Percentiles rank a stretch among this genome's conserved stretches.
Conservation (phyloP, 768 basidiomycete species). For the Podaxis sp. region DNA sequence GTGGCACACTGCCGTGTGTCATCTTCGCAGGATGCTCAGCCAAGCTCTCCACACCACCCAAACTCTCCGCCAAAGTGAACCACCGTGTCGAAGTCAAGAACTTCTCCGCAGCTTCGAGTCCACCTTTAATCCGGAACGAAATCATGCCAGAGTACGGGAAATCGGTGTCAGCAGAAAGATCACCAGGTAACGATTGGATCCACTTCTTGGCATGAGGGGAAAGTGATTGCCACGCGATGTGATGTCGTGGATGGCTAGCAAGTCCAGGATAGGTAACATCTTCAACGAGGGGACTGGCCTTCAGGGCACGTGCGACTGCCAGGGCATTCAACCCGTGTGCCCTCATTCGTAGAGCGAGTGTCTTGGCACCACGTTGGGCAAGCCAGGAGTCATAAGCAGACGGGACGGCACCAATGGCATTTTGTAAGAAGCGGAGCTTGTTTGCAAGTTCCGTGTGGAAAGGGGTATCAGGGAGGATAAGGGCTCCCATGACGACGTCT, state of each 20-base stretch:
- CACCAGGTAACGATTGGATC: constrained; percentile 32
- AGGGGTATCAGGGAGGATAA: constrained; percentile 56
- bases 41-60: constrained; percentile 92
- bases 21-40: constrained; percentile 85
- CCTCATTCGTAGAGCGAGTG: constrained; percentile 84
- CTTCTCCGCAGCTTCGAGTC: constrained; percentile 50
- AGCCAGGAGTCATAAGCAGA: constrained; percentile 90
- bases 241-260: constrained; percentile 60
- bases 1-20: constrained; percentile 83
- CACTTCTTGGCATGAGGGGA: constrained; percentile 71
- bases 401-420: constrained; percentile 82
- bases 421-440: constrained; percentile 84
- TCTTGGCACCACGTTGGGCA: constrained; percentile 88
- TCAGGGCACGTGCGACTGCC: constrained; percentile 62
- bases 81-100: constrained; percentile 67
- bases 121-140: constrained; percentile 68
- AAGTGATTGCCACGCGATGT: constrained; percentile 59
- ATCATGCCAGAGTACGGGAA: constrained; percentile 95
- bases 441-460: constrained; percentile 45
- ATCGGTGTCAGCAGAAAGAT: constrained; percentile 28
- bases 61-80: constrained; percentile 82
- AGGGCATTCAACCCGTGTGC: constrained; percentile 86
- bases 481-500: constrained; percentile 87
- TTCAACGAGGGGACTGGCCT: constrained; percentile 57
- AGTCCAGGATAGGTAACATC: constrained; percentile 88